Conservation (phyloP, 1,284 basidiomycete species). For the Microbotryomycetes sp. region DNA sequence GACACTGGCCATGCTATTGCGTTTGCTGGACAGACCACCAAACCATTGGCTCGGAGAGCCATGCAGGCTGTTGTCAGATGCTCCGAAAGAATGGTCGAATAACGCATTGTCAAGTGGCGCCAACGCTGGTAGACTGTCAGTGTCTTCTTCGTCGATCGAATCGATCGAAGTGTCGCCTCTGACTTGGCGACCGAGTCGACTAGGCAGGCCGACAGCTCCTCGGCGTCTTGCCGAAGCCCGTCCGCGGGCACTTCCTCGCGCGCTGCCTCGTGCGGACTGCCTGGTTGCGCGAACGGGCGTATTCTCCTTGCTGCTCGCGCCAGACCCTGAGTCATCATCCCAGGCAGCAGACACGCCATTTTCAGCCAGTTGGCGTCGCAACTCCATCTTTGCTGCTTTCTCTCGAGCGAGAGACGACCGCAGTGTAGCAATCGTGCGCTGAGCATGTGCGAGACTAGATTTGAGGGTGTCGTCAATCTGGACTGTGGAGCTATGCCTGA, state of each 20-base stretch:
- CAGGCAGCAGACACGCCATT: background rate
- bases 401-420: constrained; percentile 68
- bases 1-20: background rate
- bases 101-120: constrained; percentile 12
- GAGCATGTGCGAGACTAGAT: constrained; percentile 69
- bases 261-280: constrained; percentile 11
- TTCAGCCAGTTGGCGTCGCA: constrained; percentile 24
- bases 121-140: constrained; percentile 11
- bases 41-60: background rate
- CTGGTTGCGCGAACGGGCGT: background rate
- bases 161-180: constrained; percentile 6
- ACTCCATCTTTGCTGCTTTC: constrained; percentile 64
- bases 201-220: constrained; percentile 14
- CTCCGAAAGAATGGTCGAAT: constrained; percentile 17
- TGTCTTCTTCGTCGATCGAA: constrained; percentile 25
- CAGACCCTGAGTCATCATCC: background rate
- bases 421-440: constrained; percentile 59
- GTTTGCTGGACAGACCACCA: background rate
- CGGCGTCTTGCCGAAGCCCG: constrained; percentile 10
- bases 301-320: constrained; percentile 1
- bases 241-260: constrained; percentile 13
- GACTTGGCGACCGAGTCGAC: constrained; percentile 7
- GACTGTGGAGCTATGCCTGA: constrained; percentile 35
- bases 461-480: constrained; percentile 62
- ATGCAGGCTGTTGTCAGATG: background rate